Evolutionary conservation across 345 rosid genomes (phyloP).

Genomic region (Laguncularia racemosa): DNA sequence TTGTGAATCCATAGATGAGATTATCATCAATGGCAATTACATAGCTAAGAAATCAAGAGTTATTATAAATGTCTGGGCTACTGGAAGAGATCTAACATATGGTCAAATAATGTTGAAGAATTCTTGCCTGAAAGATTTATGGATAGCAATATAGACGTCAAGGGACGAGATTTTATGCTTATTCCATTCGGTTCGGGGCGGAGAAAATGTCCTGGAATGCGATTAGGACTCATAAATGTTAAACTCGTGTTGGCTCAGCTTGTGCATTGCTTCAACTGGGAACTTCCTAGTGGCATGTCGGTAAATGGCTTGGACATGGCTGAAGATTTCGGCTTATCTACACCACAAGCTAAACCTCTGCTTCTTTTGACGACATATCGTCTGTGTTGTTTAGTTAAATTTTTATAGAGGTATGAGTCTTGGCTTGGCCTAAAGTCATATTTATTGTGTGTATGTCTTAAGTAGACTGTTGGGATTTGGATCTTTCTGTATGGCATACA

Average conservation of each 20-base stretch:
- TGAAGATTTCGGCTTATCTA: background rate
- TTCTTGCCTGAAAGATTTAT: no score
- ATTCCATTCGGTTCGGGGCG: no score
- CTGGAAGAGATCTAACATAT: conserved; percentile 5
- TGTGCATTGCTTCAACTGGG: conserved; percentile 7
- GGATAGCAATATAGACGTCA: no score
- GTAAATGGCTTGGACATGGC: background rate
- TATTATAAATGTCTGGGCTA: conserved; percentile 7
- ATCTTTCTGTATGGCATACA: no score
- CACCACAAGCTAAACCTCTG: conserved; percentile 1
- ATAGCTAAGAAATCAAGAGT: background rate
- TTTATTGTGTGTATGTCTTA: no score
- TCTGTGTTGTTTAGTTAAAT: background rate
- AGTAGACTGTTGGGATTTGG: no score
- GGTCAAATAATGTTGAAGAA: no score
- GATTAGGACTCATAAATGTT: background rate
- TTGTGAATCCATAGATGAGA: conserved; percentile 1
- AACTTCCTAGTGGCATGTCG: conserved; percentile 3
- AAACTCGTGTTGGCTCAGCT: conserved; percentile 2
- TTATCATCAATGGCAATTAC: background rate
- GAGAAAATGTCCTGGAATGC: no score
- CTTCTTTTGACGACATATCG: background rate
- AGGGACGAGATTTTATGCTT: no score
- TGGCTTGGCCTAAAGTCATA: no score
- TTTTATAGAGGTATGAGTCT: no score